Conservation (phyloP, 306 rosid genomes). For the Quercus agrifolia region DNA sequence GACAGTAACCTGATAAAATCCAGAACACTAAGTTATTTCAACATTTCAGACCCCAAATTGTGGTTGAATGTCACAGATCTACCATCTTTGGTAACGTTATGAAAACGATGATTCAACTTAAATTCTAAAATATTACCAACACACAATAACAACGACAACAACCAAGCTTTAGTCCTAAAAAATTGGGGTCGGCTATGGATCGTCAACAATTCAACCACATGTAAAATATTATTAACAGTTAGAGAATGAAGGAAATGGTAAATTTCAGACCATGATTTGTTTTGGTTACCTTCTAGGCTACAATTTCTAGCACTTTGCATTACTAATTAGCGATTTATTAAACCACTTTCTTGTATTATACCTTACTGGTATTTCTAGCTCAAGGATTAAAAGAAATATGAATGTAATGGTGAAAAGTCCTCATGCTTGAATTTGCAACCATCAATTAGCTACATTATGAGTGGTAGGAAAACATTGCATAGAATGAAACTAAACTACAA, state of each 20-base stretch:
- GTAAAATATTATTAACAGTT: too few species aligned
- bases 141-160: too few species aligned
- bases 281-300: neutral
- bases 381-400: too few species aligned
- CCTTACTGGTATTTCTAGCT: too few species aligned
- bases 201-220: too few species aligned
- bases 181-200: too few species aligned
- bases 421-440: too few species aligned
- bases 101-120: neutral
- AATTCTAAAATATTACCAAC: neutral
- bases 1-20: neutral
- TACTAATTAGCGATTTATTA: neutral
- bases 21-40: too few species aligned
- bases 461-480: neutral
- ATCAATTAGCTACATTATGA: neutral
- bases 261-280: neutral
- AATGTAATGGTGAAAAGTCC: too few species aligned
- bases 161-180: too few species aligned
- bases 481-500: slow-evolving; percentile 1
- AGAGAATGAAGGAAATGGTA: neutral
- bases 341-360: too few species aligned
- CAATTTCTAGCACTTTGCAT: neutral
- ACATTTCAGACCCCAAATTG: neutral
- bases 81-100: neutral
- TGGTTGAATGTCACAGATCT: neutral